These are phyloP conservation scores for Aspergillus floridensis DNA, from an alignment of 2,329 filamentous ascomycete genomes.

Conservation along the genomic window DNA sequence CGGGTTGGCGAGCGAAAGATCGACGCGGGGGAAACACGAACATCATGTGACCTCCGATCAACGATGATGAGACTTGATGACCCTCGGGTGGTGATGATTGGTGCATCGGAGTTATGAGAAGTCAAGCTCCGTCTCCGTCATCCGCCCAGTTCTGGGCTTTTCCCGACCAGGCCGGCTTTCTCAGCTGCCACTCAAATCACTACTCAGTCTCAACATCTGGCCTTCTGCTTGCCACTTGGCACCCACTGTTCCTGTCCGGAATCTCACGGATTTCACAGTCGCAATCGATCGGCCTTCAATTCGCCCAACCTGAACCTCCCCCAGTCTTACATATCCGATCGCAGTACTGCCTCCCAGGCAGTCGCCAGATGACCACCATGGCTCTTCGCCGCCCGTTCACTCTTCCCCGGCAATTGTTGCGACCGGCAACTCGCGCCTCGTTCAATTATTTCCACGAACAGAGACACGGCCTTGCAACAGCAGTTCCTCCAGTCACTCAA, in stretches of 20 bases:
- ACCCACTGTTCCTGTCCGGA: background rate
- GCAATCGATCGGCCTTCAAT: background rate
- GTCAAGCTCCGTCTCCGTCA: conserved; percentile 14
- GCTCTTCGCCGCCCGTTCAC: conserved; percentile 40
- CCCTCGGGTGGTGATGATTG: conserved; percentile 28
- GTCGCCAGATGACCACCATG: conserved; percentile 29
- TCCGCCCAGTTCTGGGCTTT: conserved; percentile 14
- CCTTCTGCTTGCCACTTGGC: background rate
- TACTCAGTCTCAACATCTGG: background rate
- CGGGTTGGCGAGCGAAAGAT: background rate
- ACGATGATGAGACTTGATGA: conserved; percentile 26
- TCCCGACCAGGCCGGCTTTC: background rate
- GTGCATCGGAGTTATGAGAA: conserved; percentile 10
- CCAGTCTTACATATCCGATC: background rate
- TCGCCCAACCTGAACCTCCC: background rate
- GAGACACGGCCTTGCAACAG: conserved; percentile 53
- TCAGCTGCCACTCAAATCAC: background rate
- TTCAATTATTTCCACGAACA: conserved; percentile 25
- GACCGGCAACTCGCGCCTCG: conserved; percentile 22
- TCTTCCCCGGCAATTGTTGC: conserved; percentile 31
- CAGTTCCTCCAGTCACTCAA: conserved; percentile 75
- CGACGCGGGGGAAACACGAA: conserved; percentile 33
- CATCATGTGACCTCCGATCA: conserved; percentile 30
- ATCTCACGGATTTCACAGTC: background rate
- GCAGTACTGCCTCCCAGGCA: background rate